Base-by-base conservation (phyloP, 1,284 basidiomycete genomes). In the Coniferiporia weirii region DNA sequence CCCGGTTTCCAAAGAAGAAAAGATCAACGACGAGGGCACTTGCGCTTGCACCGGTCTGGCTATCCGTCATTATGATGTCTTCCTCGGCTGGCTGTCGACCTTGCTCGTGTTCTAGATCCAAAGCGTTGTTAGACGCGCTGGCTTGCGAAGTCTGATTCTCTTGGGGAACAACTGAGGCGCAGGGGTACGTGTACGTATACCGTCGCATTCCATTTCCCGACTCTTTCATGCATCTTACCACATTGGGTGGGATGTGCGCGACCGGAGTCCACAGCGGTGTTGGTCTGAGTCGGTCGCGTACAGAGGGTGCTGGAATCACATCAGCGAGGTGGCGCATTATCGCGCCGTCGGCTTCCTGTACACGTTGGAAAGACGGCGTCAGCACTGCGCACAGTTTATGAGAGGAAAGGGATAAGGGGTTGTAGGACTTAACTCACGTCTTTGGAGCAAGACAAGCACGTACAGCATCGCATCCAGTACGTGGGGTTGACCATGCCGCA, bases 401-500 rank as follows among this genome's bases (percentile, higher is more conserved):
- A 46, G 15, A 8, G 32, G 19, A 44, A 10, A 9, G 19, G 20
- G 51, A 51, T 8, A 20, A 32, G 38, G 38, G 15, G 38, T 15
- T 9, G 22, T 36, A 15, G 6, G 15, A 10, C 20, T 38, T n/a
- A 13, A 58, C 56, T 36, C 20, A 13, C 19, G 17, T 9, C 34
- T 15, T 40, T 20, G 9, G 19, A n/a, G 43, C 56, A 58, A 43
- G 20, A 52, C 13, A 50, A 52, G 50, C 56, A 58, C 22, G 38
- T 5, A 47, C 52, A 46, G 10, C 27, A 12, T 19, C 50, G 43
- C 19, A 58, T 52, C 56, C 56, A 58, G 36, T 47, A 34, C 12
- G 56, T 47, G 20, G 12, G n/a, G 20, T 47, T 58, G 8, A 58
- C 12, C 32, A 46, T 58, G n/a, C 50, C 50, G 34, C 56, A 58